These are phyloP conservation scores for Arabidopsis suecica DNA, from an alignment of 345 rosid species.

Conservation along the genomic window DNA sequence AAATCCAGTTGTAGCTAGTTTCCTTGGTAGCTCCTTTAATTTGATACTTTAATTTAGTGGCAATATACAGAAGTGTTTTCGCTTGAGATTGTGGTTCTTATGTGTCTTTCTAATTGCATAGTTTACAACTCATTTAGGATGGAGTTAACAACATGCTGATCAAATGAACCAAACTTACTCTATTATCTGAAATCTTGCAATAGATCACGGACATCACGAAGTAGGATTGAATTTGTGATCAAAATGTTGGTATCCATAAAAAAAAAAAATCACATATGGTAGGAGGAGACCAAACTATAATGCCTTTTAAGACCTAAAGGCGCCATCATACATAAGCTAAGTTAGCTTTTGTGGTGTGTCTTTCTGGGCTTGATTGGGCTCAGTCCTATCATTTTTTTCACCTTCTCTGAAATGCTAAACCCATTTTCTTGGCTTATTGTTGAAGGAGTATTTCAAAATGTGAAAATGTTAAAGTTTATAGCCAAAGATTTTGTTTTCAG, in stretches of 20 bases:
- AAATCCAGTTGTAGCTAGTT: background rate
- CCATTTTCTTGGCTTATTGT: background rate
- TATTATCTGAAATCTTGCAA: background rate
- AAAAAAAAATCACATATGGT: background rate
- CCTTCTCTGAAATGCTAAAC: background rate
- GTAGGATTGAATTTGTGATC: background rate
- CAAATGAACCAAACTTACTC: background rate
- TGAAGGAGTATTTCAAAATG: background rate
- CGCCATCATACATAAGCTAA: background rate
- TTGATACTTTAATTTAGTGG: background rate
- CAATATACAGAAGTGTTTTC: background rate
- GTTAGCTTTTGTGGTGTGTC: background rate
- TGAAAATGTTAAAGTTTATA: background rate
- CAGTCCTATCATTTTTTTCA: background rate
- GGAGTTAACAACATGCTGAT: background rate
- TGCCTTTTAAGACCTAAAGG: no score
- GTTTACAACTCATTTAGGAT: background rate
- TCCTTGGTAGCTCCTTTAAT: slow-evolving; percentile 8
- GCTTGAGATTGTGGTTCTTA: background rate
- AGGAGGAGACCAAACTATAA: background rate
- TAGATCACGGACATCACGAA: background rate
- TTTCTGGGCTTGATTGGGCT: slow-evolving; percentile 14
- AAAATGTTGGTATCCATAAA: background rate
- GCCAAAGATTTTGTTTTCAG: background rate
- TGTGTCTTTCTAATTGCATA: background rate